Evolutionary conservation across 2,329 filamentous ascomycete genomes (phyloP).

Genomic region (Graphilbum ipis-grandicollis): DNA sequence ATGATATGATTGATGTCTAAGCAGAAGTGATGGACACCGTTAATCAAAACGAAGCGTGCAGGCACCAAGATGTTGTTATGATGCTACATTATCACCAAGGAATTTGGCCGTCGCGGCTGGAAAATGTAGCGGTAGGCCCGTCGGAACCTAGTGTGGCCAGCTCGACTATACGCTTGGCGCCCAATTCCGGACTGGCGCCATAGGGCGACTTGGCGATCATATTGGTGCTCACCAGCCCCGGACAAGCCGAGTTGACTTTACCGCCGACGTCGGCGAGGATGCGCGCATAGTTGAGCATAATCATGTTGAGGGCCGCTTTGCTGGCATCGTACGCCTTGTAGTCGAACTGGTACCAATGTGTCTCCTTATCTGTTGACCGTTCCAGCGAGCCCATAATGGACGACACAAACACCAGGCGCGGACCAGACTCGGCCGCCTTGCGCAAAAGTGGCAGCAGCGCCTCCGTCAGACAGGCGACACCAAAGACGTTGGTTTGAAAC

Average conservation of each 20-base stretch:
- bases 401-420: constrained; percentile 9
- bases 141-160: constrained; percentile 12
- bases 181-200: constrained; percentile 11
- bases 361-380: constrained; percentile 5
- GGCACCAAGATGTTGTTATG: background rate
- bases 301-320: constrained; percentile 13
- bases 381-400: constrained; percentile 9
- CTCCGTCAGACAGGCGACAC: constrained; percentile 12
- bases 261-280: constrained; percentile 13
- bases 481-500: constrained; percentile 16
- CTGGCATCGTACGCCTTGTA: constrained; percentile 9
- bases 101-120: constrained; percentile 9
- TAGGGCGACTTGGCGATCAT: constrained; percentile 8
- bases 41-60: too few relatives aligned
- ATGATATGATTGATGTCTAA: too few relatives aligned
- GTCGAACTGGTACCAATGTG: background rate
- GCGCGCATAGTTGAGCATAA: constrained; percentile 11
- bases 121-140: constrained; percentile 14
- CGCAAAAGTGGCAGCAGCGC: constrained; percentile 15
- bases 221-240: constrained; percentile 16
- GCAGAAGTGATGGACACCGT: too few relatives aligned
- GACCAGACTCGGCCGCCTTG: constrained; percentile 8
- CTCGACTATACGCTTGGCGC: constrained; percentile 14
- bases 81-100: background rate
- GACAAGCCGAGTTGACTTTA: constrained; percentile 18